A percentile compares a stretch with the other conserved stretches of the same genome.
Conservation (phyloP, 371 early-diverging fungal genomes). For the Circinella umbellata region DNA sequence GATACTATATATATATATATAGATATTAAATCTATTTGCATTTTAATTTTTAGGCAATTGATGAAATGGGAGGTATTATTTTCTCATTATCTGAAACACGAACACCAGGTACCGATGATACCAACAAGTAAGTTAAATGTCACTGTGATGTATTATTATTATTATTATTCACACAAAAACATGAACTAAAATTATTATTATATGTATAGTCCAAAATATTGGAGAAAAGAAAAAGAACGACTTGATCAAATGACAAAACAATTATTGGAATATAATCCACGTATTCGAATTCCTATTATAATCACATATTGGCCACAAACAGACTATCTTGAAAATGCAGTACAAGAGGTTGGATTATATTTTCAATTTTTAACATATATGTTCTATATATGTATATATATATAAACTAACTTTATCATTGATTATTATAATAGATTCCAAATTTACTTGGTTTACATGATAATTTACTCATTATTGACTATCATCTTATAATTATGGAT, state of each 20-base stretch:
- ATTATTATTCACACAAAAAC: no score
- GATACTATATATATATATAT: no score
- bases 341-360: constrained; percentile 26
- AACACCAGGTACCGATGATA: constrained; percentile 13
- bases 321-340: background rate
- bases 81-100: constrained; percentile 39
- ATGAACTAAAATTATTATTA: no score
- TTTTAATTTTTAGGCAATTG: constrained; percentile 11
- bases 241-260: constrained; percentile 20
- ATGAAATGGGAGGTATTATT: constrained; percentile 36
- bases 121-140: constrained; percentile 21
- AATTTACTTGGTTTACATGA: constrained; percentile 18
- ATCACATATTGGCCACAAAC: constrained; percentile 40
- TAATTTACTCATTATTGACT: constrained; percentile 22
- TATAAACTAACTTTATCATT: no score
- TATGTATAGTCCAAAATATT: constrained; percentile 24
- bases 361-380: background rate
- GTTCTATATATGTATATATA: background rate
- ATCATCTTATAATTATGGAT: constrained; percentile 43
- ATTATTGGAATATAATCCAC: constrained; percentile 25
- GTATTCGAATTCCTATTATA: constrained; percentile 28
- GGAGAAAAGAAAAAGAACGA: constrained; percentile 28
- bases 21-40: background rate
- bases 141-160: no score
- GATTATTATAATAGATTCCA: constrained; percentile 28